Base-by-base conservation (phyloP, 768 basidiomycete species). In the Kwoniella newhampshirensis region DNA sequence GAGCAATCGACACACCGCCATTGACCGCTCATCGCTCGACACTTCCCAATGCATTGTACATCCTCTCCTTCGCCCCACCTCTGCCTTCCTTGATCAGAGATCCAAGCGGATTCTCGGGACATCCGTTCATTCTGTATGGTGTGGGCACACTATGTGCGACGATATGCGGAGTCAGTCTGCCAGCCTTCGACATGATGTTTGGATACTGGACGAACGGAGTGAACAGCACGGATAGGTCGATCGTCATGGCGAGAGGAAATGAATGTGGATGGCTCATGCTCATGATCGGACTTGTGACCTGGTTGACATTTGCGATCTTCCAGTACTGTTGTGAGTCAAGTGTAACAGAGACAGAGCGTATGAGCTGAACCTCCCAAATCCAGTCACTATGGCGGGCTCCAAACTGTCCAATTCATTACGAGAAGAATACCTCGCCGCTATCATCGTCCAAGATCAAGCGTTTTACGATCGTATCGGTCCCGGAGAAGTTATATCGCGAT, bases 121-220 rank as follows among this genome's bases (percentile, higher is more conserved):
- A 71, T 41, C 70, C 70, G 2, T 46, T 44, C 35, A 37, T 51
- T 0, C 36, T 68, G 17, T 68, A 68, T 40, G 36, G 45, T 18
- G 44, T 67, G 42, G 70, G 70, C 1, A 61, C 59, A 13, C 46
- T 65, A 18, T 49, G 61, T 15, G 67, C 70, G 7, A 20, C 59
- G 8, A 44, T 60, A 17, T 59, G 67, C 2, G 70, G 67, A 46
- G 57, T 68, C 12, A 54, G 60, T 44, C 42, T 71, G n/a, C 64
- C 67, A 1, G 66, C 70, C 0, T 60, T 63, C 28, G 70, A 68
- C 30, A 60, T 71, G 21, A 46, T 68, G 12, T 62, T 63, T 37
- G 70, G 70, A 8, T 63, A 59, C 30, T 72, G 67, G 67, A 72
- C 70, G 25, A 63, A 65, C 42, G 63, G 59, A 8, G 58, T 72